Evolutionary conservation across 495 filamentous ascomycete genomes (phyloP).

Genomic region (Annulohypoxylon nitens): DNA sequence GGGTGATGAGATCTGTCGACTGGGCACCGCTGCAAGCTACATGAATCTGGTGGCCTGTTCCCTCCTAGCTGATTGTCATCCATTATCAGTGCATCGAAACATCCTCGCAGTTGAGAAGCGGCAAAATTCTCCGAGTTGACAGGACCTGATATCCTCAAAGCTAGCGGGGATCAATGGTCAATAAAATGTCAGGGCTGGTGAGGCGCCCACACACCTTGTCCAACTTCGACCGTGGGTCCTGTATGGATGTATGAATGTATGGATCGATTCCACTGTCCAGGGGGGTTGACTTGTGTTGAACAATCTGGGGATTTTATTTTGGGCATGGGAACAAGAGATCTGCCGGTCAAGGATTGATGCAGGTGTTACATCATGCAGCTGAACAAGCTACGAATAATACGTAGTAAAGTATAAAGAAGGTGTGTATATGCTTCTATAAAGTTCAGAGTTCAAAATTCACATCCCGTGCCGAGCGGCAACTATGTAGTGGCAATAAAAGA

Average conservation of each 20-base stretch:
- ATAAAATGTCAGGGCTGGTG: constrained; percentile 36
- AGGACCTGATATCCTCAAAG: constrained; percentile 39
- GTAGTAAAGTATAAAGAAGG: constrained; percentile 11
- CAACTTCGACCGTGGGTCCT: constrained; percentile 36
- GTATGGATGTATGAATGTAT: constrained; percentile 36
- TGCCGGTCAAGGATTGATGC: constrained; percentile 55
- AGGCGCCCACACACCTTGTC: constrained; percentile 43
- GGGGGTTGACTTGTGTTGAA: constrained; percentile 27
- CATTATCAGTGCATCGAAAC: constrained; percentile 39
- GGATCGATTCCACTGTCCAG: constrained; percentile 42
- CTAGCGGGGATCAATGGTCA: constrained; percentile 46
- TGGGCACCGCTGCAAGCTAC: constrained; percentile 47
- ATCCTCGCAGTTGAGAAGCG: constrained; percentile 43
- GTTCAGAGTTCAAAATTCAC: not conserved
- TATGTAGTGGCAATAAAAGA: not conserved
- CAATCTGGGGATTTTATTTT: constrained; percentile 47
- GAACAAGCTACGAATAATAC: constrained; percentile 24
- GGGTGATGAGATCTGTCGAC: constrained; percentile 46
- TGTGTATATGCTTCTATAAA: not conserved
- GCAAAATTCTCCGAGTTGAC: constrained; percentile 52
- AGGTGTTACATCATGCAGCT: constrained; percentile 48
- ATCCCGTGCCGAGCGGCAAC: not conserved
- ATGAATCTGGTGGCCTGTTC: constrained; percentile 30
- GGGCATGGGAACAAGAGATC: constrained; percentile 46
- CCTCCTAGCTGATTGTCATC: constrained; percentile 28